phyloP scores from a whole-genome alignment of 768 basidiomycete species.

The Amanita inopinata region DNA sequence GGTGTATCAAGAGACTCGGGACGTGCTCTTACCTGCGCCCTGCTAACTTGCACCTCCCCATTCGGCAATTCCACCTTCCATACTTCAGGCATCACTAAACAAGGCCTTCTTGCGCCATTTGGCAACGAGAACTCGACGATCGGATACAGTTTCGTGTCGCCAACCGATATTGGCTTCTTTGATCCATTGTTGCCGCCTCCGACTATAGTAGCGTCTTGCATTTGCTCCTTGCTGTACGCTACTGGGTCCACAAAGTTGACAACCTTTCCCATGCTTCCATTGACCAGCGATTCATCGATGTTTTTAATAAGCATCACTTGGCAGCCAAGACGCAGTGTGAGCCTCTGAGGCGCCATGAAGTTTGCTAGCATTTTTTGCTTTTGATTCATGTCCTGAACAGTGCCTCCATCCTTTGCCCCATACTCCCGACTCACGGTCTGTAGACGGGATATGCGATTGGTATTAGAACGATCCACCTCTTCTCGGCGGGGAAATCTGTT shows the following conservation, averaged over 20 bases:
- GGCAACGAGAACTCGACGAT: slow-evolving; percentile 71
- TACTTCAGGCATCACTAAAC: slow-evolving; percentile 56
- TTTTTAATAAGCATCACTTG: slow-evolving; percentile 98
- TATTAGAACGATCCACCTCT: slow-evolving; percentile 85
- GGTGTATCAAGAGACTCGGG: slow-evolving; percentile 10
- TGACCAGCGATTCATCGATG: slow-evolving; percentile 81
- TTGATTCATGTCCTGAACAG: slow-evolving; percentile 39
- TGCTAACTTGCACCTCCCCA: slow-evolving; percentile 72
- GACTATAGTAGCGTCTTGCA: slow-evolving; percentile 19
- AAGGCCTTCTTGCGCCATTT: slow-evolving; percentile 40
- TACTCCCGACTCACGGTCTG: slow-evolving; percentile 43
- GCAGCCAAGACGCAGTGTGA: slow-evolving; percentile 68
- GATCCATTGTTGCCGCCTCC: slow-evolving; percentile 22
- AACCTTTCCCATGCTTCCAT: slow-evolving; percentile 88
- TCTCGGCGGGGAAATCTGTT: slow-evolving; percentile 82
- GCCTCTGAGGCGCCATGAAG: slow-evolving; percentile 74
- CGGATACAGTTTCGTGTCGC: slow-evolving; percentile 34
- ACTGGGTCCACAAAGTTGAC: slow-evolving; percentile 57
- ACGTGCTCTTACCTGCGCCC: slow-evolving; percentile 70
- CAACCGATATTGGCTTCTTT: slow-evolving; percentile 16
- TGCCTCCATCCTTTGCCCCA: slow-evolving; percentile 55
- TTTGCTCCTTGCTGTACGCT: slow-evolving; percentile 32
- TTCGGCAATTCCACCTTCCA: slow-evolving; percentile 88
- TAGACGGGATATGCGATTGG: slow-evolving; percentile 52
- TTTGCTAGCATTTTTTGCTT: slow-evolving; percentile 76